Evolutionary conservation across 371 early-diverging fungal genomes (phyloP), one percentile per base, ranked within the genome.

Genomic region (Lichtheimia ornata): DNA sequence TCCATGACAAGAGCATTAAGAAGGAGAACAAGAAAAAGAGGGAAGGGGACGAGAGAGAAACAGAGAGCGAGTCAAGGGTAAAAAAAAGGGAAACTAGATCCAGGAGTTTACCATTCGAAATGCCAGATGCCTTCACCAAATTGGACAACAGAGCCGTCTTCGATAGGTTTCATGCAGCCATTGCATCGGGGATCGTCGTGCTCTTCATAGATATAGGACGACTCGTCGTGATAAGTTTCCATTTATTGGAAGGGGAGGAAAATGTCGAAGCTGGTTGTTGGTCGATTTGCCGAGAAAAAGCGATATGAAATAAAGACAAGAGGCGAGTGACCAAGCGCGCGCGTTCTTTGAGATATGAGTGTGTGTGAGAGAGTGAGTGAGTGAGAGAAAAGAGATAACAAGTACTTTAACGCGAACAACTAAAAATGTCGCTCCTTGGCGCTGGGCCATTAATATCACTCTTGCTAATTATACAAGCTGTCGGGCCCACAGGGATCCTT

Each of bases 41-140:
- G 56, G 35, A 35, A 11, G 47, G 47, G 47, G 14, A 13, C 12
- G 7, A 50, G 42, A 53, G 12, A n/a, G 53, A 40, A 18, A 22
- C 22, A 6, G 53, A 18, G 41, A 24, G 42, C 20, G 27, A 24
- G 41, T 12, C 18, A 53, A 22, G 42, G 15, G 51, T 20, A 52
- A 24, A 35, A 9, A 51, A 20, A 22, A 47, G 51, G 28, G 47
- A 41, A 28, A 41, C 35, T 35, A 2, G 35, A 35, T 35, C 35
- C 35, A 50, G 56, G 24, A 45, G 52, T 27, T 53, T 75, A 78
- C 79, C 79, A 78, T 61, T 78, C 79, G 56, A 78, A 75, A 59
- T 78, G 79, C 79, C 79, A 91, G 20, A 92, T 86, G 42, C 94
- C 92, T 42, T 92, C 91, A 40, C 91, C 91, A 72, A 93, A 91